phyloP scores from a whole-genome alignment of 2,329 filamentous ascomycete species.

The Cladosporium oxysporum region DNA sequence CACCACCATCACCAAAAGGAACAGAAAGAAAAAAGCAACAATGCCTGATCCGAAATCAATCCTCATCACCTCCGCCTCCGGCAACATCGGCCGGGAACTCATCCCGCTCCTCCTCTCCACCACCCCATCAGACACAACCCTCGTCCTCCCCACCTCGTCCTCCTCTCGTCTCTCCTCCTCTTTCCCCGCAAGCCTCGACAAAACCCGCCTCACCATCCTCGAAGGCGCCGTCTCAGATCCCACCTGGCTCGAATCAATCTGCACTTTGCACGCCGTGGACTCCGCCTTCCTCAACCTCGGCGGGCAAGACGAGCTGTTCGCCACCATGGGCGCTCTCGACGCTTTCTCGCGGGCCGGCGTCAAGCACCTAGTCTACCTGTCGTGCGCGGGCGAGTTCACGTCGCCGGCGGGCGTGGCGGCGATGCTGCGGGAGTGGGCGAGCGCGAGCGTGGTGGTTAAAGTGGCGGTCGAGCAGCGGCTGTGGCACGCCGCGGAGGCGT shows the following conservation, averaged over 20 bases:
- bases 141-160: conserved; percentile 16
- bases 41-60: conserved; percentile 15
- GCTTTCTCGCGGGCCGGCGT: conserved; percentile 49
- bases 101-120: conserved; percentile 15
- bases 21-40: background rate
- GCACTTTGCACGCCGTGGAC: background rate
- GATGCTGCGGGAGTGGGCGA: background rate
- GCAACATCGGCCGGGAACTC: conserved; percentile 20
- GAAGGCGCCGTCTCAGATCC: conserved; percentile 16
- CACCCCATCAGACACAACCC: background rate
- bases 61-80: conserved; percentile 18
- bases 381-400: conserved; percentile 10
- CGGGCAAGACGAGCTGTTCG: conserved; percentile 9
- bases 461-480: conserved; percentile 12
- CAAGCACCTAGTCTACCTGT: conserved; percentile 42
- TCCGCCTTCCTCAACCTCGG: conserved; percentile 9
- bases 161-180: background rate
- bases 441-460: conserved; percentile 7
- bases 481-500: background rate
- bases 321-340: conserved; percentile 54
- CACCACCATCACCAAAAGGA: background rate
- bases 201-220: conserved; percentile 5
- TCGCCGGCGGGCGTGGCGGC: conserved; percentile 2
- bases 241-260: background rate
- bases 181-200: background rate